phyloP scores from a whole-genome alignment of 2,329 filamentous ascomycete genomes.

The Fusarium chaquense region DNA sequence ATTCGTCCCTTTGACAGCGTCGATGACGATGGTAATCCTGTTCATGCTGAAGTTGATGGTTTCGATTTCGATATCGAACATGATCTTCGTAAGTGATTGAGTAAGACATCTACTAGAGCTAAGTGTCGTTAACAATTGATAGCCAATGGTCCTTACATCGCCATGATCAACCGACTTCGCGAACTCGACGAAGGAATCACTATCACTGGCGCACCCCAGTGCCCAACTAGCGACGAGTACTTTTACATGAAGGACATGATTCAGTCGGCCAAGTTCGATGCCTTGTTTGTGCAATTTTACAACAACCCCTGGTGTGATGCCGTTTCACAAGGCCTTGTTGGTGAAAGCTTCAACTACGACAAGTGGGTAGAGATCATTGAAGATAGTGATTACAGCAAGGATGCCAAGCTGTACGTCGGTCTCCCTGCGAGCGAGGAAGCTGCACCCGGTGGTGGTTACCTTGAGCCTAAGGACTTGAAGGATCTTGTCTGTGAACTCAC shows the following conservation, averaged over 20 bases:
- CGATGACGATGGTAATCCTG: constrained; percentile 39
- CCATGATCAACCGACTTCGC: constrained; percentile 55
- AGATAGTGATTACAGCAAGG: constrained; percentile 52
- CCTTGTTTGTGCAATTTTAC: constrained; percentile 63
- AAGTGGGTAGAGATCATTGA: constrained; percentile 55
- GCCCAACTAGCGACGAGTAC: constrained; percentile 48
- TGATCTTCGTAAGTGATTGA: constrained; percentile 46
- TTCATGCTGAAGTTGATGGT: constrained; percentile 53
- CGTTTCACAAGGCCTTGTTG: constrained; percentile 46
- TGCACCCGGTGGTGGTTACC: constrained; percentile 51
- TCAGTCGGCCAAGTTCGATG: constrained; percentile 56
- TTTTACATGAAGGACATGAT: constrained; percentile 56
- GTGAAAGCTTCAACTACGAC: constrained; percentile 57
- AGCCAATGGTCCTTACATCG: constrained; percentile 55
- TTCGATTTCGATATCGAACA: constrained; percentile 59
- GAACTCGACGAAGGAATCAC: constrained; percentile 48
- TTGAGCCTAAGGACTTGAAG: constrained; percentile 51
- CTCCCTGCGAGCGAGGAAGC: constrained; percentile 52
- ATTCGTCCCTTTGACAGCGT: constrained; percentile 56
- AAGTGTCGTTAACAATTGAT: background rate
- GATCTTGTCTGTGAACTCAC: constrained; percentile 56
- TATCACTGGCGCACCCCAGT: constrained; percentile 62
- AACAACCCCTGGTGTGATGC: constrained; percentile 59
- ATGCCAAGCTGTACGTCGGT: constrained; percentile 61
- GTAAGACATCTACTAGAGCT: background rate